A percentile compares a stretch with the other conserved stretches of the same genome.
Conservation (phyloP, 148 eudicot genomes). For the Silene uniflora region DNA sequence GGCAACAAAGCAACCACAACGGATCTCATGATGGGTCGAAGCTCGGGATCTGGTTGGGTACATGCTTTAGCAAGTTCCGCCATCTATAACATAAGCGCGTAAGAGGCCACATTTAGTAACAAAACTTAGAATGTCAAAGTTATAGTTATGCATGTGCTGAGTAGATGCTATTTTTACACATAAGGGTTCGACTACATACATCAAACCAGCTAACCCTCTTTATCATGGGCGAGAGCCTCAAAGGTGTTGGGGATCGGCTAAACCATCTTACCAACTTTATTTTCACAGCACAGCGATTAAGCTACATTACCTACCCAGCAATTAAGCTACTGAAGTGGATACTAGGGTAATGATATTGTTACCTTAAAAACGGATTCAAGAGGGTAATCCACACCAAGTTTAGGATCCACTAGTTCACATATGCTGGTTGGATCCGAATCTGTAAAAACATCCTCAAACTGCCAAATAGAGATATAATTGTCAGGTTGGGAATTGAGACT, state of each 20-base stretch:
- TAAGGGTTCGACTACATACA: too few species aligned
- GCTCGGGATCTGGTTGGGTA: constrained; percentile 64
- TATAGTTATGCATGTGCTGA: background rate
- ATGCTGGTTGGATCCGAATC: constrained; percentile 53
- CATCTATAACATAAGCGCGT: constrained; percentile 36
- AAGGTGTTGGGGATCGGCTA: too few species aligned
- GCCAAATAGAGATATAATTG: constrained; percentile 15
- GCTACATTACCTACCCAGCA: too few species aligned
- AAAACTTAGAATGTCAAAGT: background rate
- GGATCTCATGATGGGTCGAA: constrained; percentile 86
- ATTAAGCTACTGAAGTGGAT: too few species aligned
- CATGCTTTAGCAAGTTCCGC: constrained; percentile 73
- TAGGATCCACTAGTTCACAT: constrained; percentile 55
- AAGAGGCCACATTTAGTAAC: background rate
- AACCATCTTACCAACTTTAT: too few species aligned
- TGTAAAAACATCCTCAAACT: constrained; percentile 59
- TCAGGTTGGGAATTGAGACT: background rate
- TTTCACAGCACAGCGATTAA: background rate
- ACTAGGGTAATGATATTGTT: background rate
- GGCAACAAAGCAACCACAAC: constrained; percentile 69
- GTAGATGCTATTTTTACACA: too few species aligned
- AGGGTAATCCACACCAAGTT: constrained; percentile 57
- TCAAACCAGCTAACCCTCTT: too few species aligned
- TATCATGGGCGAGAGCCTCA: too few species aligned
- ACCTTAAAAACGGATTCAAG: constrained; percentile 71